A percentile compares a stretch with the other conserved stretches of the same genome.
These are phyloP conservation scores for Claviceps monticola DNA, from an alignment of 2,329 filamentous ascomycete species.

Conservation along the genomic window DNA sequence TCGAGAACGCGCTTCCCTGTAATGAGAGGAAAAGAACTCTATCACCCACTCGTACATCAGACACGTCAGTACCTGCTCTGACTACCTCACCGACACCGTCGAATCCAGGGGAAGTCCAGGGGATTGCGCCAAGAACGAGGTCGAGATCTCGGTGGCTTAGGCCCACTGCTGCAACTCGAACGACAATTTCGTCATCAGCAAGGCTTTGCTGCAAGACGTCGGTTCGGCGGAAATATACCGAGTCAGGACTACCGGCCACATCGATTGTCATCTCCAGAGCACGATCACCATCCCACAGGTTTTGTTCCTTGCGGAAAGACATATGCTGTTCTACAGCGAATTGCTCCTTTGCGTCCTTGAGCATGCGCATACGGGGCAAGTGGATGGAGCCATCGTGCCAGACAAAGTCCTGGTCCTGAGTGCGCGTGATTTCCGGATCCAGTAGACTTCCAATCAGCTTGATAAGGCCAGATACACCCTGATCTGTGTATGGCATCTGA, in stretches of 20 bases:
- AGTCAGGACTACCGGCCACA: slow-evolving; percentile 12
- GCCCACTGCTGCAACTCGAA: slow-evolving; percentile 10
- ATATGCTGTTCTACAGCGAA: slow-evolving; percentile 7
- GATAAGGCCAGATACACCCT: slow-evolving; percentile 3
- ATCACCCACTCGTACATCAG: slow-evolving; percentile 9
- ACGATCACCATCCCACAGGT: slow-evolving; percentile 10
- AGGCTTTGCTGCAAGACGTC: slow-evolving; percentile 4
- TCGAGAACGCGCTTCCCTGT: slow-evolving; percentile 9
- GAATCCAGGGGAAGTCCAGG: slow-evolving; percentile 11
- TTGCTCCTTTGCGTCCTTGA: slow-evolving; percentile 3
- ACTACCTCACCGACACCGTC: slow-evolving; percentile 14
- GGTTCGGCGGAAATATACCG: slow-evolving; percentile 12
- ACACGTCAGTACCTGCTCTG: slow-evolving; percentile 7
- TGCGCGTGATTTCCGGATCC: background rate
- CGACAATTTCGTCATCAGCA: slow-evolving; percentile 9
- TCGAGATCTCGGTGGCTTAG: slow-evolving; percentile 11
- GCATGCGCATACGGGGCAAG: slow-evolving; percentile 6
- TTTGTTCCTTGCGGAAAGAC: slow-evolving; percentile 9
- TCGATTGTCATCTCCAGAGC: slow-evolving; percentile 14
- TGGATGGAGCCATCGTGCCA: slow-evolving; percentile 6
- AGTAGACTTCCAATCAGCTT: slow-evolving; percentile 1
- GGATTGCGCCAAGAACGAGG: slow-evolving; percentile 11
- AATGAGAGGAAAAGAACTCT: slow-evolving; percentile 8
- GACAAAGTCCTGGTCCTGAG: slow-evolving; percentile 7
- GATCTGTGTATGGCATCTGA: background rate